These are phyloP conservation scores for Tylopilus sp. DNA, from an alignment of 1,284 basidiomycete species.

Conservation along the genomic window DNA sequence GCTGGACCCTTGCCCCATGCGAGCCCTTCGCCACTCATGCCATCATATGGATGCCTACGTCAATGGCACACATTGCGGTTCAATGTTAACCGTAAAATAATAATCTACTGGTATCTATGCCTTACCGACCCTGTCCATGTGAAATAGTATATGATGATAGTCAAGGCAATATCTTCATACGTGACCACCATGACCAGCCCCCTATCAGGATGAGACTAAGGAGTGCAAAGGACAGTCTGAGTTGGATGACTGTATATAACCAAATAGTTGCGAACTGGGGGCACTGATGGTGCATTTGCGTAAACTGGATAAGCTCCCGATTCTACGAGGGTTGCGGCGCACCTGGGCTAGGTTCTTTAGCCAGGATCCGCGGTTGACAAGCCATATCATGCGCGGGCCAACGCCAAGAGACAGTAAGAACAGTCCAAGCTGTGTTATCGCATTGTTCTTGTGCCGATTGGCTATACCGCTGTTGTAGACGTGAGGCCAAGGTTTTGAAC, in stretches of 20 bases:
- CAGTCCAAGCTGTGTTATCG: constrained; percentile 50
- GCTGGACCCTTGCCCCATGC: background rate
- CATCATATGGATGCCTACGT: constrained; percentile 2
- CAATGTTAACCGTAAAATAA: background rate
- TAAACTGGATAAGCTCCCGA: constrained; percentile 2
- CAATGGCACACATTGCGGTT: constrained; percentile 17
- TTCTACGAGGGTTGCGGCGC: constrained; percentile 11
- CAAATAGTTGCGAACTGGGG: constrained; percentile 73
- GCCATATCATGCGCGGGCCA: constrained; percentile 64
- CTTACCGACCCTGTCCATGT: background rate
- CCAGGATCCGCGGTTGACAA: constrained; percentile 67
- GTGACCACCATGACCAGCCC: constrained; percentile 58
- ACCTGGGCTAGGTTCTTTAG: constrained; percentile 70
- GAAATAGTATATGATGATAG: background rate
- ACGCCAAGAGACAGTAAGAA: constrained; percentile 54
- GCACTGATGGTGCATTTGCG: constrained; percentile 41
- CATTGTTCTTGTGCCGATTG: constrained; percentile 55
- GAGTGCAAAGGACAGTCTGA: constrained; percentile 60
- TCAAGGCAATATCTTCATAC: constrained; percentile 45
- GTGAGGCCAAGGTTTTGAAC: background rate
- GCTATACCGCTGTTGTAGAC: constrained; percentile 39
- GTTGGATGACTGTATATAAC: constrained; percentile 67
- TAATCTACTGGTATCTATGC: background rate
- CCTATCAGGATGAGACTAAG: constrained; percentile 52
- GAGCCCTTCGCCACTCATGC: background rate